Evolutionary conservation across 1,284 basidiomycete genomes (phyloP).

Genomic region (Bjerkandera adusta): DNA sequence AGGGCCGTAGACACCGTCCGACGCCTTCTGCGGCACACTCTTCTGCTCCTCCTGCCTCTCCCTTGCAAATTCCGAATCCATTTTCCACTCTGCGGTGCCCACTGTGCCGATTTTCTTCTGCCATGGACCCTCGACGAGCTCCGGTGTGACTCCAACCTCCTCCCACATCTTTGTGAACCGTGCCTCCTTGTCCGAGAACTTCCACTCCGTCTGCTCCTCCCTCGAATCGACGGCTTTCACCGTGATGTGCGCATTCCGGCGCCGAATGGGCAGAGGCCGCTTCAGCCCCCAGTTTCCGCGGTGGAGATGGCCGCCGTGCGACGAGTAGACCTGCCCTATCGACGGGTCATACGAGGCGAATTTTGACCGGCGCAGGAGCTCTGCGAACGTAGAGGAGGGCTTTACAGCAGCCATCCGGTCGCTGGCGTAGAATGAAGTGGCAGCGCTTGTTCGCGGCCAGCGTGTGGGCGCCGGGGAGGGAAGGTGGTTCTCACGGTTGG

Average conservation of each 20-base stretch:
- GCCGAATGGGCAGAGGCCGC: conserved; percentile 63
- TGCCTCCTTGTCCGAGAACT: conserved; percentile 57
- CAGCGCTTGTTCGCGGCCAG: not conserved
- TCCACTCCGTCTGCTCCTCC: conserved; percentile 76
- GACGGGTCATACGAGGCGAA: conserved; percentile 74
- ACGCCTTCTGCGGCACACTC: conserved; percentile 29
- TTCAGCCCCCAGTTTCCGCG: conserved; percentile 81
- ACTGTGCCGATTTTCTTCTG: conserved; percentile 30
- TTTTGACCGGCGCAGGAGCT: conserved; percentile 71
- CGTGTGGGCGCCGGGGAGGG: conserved; percentile 1
- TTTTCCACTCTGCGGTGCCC: conserved; percentile 32
- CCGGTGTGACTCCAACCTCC: conserved; percentile 53
- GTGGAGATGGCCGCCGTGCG: conserved; percentile 62
- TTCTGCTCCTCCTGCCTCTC: conserved; percentile 19
- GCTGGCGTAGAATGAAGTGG: not conserved
- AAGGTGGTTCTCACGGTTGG: conserved; percentile 10
- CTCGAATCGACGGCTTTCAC: conserved; percentile 61
- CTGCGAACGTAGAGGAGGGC: conserved; percentile 61
- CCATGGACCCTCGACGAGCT: conserved; percentile 33
- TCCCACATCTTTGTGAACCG: conserved; percentile 64
- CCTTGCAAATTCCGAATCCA: conserved; percentile 49
- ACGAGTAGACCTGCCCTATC: conserved; percentile 71
- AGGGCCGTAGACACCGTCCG: conserved; percentile 9
- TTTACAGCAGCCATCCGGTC: conserved; percentile 26
- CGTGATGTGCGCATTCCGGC: conserved; percentile 57